Evolutionary conservation across 345 rosid species (phyloP).

Genomic region (Acer saccharum): DNA sequence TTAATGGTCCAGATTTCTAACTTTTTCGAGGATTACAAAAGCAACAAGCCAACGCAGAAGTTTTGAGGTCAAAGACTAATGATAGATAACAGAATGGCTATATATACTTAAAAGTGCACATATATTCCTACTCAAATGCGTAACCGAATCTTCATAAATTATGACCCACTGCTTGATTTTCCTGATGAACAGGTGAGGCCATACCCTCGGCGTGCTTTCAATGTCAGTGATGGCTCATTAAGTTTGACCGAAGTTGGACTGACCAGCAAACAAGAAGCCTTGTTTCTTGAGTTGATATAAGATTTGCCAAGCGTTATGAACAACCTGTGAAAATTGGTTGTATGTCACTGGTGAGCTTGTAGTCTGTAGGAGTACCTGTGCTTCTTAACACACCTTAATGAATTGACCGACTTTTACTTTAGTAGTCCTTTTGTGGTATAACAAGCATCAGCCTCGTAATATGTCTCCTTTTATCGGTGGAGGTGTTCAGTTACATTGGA

Average conservation of each 20-base stretch:
- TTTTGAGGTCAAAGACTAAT: not conserved
- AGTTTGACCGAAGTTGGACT: constrained; percentile 72
- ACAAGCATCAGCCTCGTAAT: not conserved
- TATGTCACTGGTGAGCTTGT: not conserved
- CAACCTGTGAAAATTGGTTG: not conserved
- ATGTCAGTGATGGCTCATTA: constrained; percentile 41
- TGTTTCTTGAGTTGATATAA: constrained; percentile 73
- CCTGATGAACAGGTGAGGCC: constrained; percentile 65
- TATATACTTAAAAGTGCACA: too few relatives aligned
- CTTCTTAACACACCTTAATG: not conserved
- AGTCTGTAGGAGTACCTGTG: not conserved
- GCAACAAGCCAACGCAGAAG: too few relatives aligned
- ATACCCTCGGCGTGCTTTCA: constrained; percentile 71
- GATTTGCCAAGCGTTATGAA: constrained; percentile 2
- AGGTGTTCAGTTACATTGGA: not conserved
- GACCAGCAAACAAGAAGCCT: constrained; percentile 74
- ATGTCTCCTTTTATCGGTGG: not conserved
- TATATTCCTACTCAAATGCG: too few relatives aligned
- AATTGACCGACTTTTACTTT: not conserved
- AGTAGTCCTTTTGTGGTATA: not conserved
- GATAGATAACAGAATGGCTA: not conserved
- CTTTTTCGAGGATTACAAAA: too few relatives aligned
- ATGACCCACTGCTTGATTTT: constrained; percentile 9
- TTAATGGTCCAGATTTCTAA: too few relatives aligned
- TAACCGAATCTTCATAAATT: not conserved